phyloP scores from a whole-genome alignment of 2,329 filamentous ascomycete genomes.

The Talaromyces sp. region DNA sequence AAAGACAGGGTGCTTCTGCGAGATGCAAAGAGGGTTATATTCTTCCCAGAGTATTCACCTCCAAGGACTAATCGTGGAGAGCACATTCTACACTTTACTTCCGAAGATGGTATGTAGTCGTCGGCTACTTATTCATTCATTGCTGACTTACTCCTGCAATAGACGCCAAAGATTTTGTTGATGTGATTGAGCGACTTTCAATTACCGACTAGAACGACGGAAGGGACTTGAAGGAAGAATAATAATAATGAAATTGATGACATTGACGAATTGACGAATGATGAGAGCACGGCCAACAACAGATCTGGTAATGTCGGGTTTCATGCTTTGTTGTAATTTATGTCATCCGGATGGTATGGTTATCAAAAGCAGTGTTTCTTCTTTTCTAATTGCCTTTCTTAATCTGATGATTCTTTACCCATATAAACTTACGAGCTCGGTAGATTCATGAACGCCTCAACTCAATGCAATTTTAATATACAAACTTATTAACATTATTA shows the following conservation, averaged over 20 bases:
- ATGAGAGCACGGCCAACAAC: background rate
- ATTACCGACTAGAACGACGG: background rate
- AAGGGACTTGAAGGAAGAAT: background rate
- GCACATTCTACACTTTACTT: slow-evolving; percentile 41
- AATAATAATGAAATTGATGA: background rate
- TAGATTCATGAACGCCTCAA: background rate
- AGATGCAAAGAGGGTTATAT: slow-evolving; percentile 53
- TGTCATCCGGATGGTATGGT: background rate
- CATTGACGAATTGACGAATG: background rate
- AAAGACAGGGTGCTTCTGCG: slow-evolving; percentile 48
- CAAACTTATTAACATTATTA: background rate
- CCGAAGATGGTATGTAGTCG: slow-evolving; percentile 28
- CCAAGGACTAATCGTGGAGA: slow-evolving; percentile 35
- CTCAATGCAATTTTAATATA: background rate
- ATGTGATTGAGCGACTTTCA: slow-evolving; percentile 32
- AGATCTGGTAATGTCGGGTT: background rate
- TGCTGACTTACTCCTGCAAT: background rate
- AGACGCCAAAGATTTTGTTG: slow-evolving; percentile 42
- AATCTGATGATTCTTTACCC: background rate
- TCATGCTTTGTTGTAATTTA: background rate
- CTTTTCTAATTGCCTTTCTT: background rate
- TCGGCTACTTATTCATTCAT: background rate
- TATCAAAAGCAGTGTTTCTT: slow-evolving; percentile 1
- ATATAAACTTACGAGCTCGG: background rate
- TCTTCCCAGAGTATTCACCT: slow-evolving; percentile 51